Base-by-base conservation (phyloP, 192 early-diverging fungal species). In the Phycomyces nitens region DNA sequence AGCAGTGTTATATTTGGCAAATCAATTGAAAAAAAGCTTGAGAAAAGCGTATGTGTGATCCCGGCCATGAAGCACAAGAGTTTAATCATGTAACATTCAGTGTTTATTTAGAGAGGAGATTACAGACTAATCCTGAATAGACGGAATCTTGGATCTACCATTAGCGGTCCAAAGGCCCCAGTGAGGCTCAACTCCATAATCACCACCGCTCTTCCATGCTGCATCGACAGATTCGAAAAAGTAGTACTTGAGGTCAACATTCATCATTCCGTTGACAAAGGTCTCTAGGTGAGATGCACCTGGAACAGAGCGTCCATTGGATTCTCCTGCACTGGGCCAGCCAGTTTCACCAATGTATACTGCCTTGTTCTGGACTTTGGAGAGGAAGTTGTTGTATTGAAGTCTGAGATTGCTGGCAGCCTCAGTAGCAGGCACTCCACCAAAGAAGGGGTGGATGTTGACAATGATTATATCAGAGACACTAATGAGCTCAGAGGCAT, bases 391-490 rank as follows among this genome's bases (percentile, higher is more conserved):
- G 14, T 83, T 75, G 42, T 73, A 77, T 60, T 84, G 82, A 42
- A 61, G 38, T 20, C 71, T 78, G 42, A 81, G 51, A 56, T 71
- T 80, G 65, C 50, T 52, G 43, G 69, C 71, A 34, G 82, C 82
- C 5, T 66, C 61, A 2, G 74, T 65, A 34, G 83, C 78, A 34
- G 62, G 52, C n/a, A 72, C 76, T 53, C 76, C 71, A 43, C 80
- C 78, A 70, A 81, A 86, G 78, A 74, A 86, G 29, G 84, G 84
- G 70, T 83, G 78, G 10, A 79, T 79, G 47, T 84, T 82, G 59
- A 82, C 80, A 58, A 74, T 78, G 39, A 82, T 65, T 53, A 77
- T 78, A 66, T 86, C 84, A 14, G 78, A 78, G 16, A 77, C 83
- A 20, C 67, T 70, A 23, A 86, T 64, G 2, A 86, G 49, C 7